Conservation (phyloP, 164 flowering plant species). For the Vitis cinerea region DNA sequence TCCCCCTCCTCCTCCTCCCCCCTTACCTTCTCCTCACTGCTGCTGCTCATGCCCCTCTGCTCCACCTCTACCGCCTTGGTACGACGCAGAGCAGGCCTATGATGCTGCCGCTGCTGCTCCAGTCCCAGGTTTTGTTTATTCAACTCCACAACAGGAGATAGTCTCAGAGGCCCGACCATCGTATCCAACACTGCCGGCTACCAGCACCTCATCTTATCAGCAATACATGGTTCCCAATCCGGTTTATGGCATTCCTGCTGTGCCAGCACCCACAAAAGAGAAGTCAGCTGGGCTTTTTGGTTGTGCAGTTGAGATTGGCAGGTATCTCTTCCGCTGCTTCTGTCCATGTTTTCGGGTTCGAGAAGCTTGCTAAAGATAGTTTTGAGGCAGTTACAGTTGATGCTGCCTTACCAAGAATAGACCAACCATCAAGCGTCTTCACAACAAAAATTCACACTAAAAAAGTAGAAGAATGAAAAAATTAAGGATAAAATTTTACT, state of each 20-base stretch:
- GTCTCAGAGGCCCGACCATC: conserved; percentile 14
- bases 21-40: conserved; percentile 1
- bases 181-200: conserved; percentile 2
- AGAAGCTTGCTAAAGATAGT: no score
- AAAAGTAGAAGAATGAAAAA: no score
- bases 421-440: no score
- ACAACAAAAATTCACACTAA: no score
- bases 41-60: conserved; percentile 36
- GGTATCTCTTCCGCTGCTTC: conserved; percentile 26
- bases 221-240: conserved; percentile 34
- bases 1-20: not conserved
- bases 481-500: no score
- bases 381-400: no score
- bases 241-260: conserved; percentile 31
- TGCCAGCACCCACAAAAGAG: conserved; percentile 11
- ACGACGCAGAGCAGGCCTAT: conserved; percentile 18
- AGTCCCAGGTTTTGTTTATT: conserved; percentile 1
- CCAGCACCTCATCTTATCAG: conserved; percentile 27
- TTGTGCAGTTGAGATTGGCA: conserved; percentile 17
- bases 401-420: no score
- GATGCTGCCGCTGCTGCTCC: not conserved
- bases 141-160: not conserved
- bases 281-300: conserved; percentile 22
- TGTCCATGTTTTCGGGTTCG: conserved; percentile 37
- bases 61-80: conserved; percentile 49